Percentiles rank a stretch among this genome's conserved stretches.
These are phyloP conservation scores for Ophiostoma australiae DNA, from an alignment of 2,329 filamentous ascomycete species.

Conservation along the genomic window DNA sequence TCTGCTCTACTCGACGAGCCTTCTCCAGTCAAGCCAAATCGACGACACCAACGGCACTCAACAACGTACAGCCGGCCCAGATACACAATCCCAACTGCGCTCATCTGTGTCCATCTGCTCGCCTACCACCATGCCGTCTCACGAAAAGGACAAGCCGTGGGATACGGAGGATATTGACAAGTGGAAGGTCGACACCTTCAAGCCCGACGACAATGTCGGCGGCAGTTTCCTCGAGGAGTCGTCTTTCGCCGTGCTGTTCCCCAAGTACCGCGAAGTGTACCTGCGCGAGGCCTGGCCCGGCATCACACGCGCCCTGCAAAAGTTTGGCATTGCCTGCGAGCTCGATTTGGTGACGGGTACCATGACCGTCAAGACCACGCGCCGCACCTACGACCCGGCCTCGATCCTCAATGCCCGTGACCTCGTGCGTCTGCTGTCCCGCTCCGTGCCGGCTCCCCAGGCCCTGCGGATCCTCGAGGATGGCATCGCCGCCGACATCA, in stretches of 20 bases:
- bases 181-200: slow-evolving; percentile 89
- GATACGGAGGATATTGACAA: slow-evolving; percentile 97
- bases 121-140: slow-evolving; percentile 61
- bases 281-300: slow-evolving; percentile 90
- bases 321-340: slow-evolving; percentile 81
- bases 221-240: slow-evolving; percentile 92
- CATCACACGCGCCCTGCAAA: slow-evolving; percentile 80
- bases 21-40: not conserved
- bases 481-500: slow-evolving; percentile 72
- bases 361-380: slow-evolving; percentile 94
- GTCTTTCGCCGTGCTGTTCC: slow-evolving; percentile 80
- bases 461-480: slow-evolving; percentile 93
- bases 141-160: slow-evolving; percentile 89
- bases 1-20: slow-evolving; percentile 12
- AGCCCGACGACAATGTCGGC: slow-evolving; percentile 73
- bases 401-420: slow-evolving; percentile 91
- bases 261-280: slow-evolving; percentile 94
- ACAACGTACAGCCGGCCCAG: not conserved
- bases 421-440: slow-evolving; percentile 84
- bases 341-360: slow-evolving; percentile 92
- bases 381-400: slow-evolving; percentile 86
- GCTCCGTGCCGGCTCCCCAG: slow-evolving; percentile 88
- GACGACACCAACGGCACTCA: not conserved
- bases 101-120: not conserved
- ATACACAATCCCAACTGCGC: not conserved